phyloP scores from a whole-genome alignment of 306 rosid genomes.

The Quercus berberidifolia region DNA sequence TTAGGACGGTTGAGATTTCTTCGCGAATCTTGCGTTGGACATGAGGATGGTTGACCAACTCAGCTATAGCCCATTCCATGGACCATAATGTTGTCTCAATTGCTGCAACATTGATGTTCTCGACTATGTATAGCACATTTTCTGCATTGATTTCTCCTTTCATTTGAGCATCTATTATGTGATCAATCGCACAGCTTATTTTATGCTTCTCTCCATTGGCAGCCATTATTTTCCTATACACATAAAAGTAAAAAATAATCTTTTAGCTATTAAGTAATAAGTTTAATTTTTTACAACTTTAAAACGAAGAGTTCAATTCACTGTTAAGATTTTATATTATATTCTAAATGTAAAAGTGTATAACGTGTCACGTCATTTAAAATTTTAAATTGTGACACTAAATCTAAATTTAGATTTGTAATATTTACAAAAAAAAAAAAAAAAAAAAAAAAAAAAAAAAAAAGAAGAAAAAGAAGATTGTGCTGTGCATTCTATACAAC shows the following conservation, averaged over 20 bases:
- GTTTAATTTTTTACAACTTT: too few species aligned
- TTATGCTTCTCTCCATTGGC: constrained; percentile 62
- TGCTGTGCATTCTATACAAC: too few species aligned
- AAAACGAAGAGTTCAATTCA: too few species aligned
- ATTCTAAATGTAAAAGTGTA: too few species aligned
- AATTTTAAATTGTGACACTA: too few species aligned
- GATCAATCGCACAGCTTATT: constrained; percentile 80
- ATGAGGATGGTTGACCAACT: constrained; percentile 63
- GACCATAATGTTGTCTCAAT: constrained; percentile 88
- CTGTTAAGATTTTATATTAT: too few species aligned
- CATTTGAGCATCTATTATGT: constrained; percentile 69
- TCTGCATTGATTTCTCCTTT: constrained; percentile 80
- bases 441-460: too few species aligned
- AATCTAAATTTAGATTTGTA: too few species aligned
- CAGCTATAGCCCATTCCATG: constrained; percentile 92
- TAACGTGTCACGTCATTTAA: too few species aligned
- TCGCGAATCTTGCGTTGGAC: constrained; percentile 63
- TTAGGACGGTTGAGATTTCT: constrained; percentile 54
- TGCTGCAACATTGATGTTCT: constrained; percentile 76
- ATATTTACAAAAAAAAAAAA: too few species aligned
- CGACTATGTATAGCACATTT: constrained; percentile 79
- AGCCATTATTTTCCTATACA: constrained; percentile 56
- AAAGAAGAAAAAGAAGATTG: too few species aligned
- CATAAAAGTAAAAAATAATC: neutral
- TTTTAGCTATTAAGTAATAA: neutral